Percentiles rank a stretch among this genome's conserved stretches.
Conservation (phyloP, 805 yeast species). For the Suhomyces sp. region DNA sequence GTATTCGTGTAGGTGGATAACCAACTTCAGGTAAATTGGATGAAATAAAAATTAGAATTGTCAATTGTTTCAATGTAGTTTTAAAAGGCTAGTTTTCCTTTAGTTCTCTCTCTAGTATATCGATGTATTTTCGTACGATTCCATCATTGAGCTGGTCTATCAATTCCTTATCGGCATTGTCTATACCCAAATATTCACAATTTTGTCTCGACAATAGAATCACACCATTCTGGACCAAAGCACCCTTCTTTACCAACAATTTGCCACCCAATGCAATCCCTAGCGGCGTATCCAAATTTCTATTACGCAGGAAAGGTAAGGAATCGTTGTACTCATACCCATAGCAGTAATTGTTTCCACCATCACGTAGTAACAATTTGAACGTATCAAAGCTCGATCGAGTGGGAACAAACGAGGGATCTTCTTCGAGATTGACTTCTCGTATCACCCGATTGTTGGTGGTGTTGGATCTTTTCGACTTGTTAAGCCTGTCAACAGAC, state of each 20-base stretch:
- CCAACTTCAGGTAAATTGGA: too few relatives aligned
- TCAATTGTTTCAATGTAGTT: too few relatives aligned
- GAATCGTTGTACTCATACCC: slow-evolving; percentile 57
- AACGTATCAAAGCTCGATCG: slow-evolving; percentile 25
- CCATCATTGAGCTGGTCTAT: slow-evolving; percentile 32
- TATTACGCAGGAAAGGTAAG: slow-evolving; percentile 45
- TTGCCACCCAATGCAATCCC: slow-evolving; percentile 49
- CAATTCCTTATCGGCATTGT: slow-evolving; percentile 22
- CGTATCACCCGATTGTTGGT: slow-evolving; percentile 39
- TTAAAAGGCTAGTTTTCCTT: too few relatives aligned
- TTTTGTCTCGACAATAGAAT: slow-evolving; percentile 33
- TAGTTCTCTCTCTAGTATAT: slow-evolving; percentile 32
- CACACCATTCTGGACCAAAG: slow-evolving; percentile 49
- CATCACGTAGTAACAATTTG: slow-evolving; percentile 60
- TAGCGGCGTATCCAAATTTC: slow-evolving; percentile 36
- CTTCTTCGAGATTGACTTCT: slow-evolving; percentile 49
- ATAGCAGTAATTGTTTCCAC: slow-evolving; percentile 47
- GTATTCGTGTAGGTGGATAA: too few relatives aligned
- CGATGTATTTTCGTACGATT: slow-evolving; percentile 39
- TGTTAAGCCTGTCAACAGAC: slow-evolving; percentile 53
- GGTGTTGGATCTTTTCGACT: slow-evolving; percentile 21
- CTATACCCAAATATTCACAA: slow-evolving; percentile 35
- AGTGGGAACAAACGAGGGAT: slow-evolving; percentile 13
- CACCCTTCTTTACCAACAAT: slow-evolving; percentile 48
- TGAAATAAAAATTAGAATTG: too few relatives aligned